Percentiles rank a stretch among this genome's conserved stretches.
Evolutionary conservation across 129 eudicot species (phyloP).

Genomic region (Escallonia herrerae): DNA sequence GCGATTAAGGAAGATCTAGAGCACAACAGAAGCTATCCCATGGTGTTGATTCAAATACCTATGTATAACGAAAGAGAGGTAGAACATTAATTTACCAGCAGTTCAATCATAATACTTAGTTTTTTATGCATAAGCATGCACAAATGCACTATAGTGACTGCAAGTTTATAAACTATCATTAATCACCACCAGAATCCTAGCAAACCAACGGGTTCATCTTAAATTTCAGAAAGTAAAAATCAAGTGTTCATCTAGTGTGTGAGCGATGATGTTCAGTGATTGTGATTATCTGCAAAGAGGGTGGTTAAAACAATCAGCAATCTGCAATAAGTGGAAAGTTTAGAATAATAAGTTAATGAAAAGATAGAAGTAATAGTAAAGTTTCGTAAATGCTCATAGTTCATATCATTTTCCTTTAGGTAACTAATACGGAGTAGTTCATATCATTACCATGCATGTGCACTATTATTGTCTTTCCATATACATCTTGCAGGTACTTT

Average conservation of each 20-base stretch:
- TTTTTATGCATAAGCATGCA: not conserved
- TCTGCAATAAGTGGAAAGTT: too few species aligned
- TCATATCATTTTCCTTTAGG: too few species aligned
- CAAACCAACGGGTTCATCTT: not conserved
- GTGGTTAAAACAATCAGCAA: too few species aligned
- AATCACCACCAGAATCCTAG: not conserved
- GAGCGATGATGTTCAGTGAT: too few species aligned
- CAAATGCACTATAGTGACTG: not conserved
- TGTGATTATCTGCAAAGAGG: too few species aligned
- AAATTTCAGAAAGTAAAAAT: not conserved
- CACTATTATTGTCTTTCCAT: too few species aligned
- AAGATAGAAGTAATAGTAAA: too few species aligned
- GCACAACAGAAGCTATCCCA: constrained; percentile 53
- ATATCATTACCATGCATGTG: too few species aligned
- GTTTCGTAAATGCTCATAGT: too few species aligned
- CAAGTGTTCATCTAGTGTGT: not conserved
- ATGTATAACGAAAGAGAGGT: constrained; percentile 95
- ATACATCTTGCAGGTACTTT: too few species aligned
- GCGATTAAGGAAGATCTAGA: constrained; percentile 61
- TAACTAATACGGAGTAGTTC: too few species aligned
- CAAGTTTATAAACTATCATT: not conserved
- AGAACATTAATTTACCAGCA: not conserved
- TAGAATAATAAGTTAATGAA: too few species aligned
- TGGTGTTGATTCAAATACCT: constrained; percentile 72
- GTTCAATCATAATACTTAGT: not conserved